Evolutionary conservation across 805 yeast species (phyloP).

Genomic region (Nakazawaea pomicola): DNA sequence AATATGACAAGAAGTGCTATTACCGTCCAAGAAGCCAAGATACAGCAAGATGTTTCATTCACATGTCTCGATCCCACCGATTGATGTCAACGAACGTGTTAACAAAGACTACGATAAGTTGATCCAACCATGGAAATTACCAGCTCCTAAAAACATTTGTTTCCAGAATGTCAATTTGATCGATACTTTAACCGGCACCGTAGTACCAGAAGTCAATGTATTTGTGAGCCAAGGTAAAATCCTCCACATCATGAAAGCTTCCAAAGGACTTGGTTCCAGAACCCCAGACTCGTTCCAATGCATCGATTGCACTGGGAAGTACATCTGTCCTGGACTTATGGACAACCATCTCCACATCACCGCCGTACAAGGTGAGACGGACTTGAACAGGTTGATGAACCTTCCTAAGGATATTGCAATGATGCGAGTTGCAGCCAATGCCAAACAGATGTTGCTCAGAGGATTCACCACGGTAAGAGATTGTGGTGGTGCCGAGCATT

Average conservation of each 20-base stretch:
- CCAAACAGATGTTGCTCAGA: constrained; percentile 19
- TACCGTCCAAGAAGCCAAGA: not conserved
- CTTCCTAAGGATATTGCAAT: constrained; percentile 19
- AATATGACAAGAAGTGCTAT: no score
- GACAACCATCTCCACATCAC: constrained; percentile 24
- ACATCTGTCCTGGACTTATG: constrained; percentile 23
- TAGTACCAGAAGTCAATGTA: constrained; percentile 16
- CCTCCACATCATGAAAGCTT: not conserved
- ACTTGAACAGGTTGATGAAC: constrained; percentile 16
- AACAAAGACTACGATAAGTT: constrained; percentile 18
- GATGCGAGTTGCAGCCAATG: constrained; percentile 18
- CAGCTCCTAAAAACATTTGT: constrained; percentile 18
- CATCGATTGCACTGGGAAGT: constrained; percentile 23
- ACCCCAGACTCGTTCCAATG: constrained; percentile 4
- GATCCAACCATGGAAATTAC: constrained; percentile 22
- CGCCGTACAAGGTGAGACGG: constrained; percentile 22
- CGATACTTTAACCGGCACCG: constrained; percentile 16
- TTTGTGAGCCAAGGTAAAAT: constrained; percentile 19
- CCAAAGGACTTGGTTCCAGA: no score
- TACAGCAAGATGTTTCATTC: not conserved
- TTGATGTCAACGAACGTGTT: constrained; percentile 23
- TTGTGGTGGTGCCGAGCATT: constrained; percentile 22
- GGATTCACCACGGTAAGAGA: constrained; percentile 23
- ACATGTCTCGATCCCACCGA: constrained; percentile 13
- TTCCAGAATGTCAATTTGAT: constrained; percentile 19